Conservation (phyloP, 257 asterid genomes). For the Henckelia pumila region DNA sequence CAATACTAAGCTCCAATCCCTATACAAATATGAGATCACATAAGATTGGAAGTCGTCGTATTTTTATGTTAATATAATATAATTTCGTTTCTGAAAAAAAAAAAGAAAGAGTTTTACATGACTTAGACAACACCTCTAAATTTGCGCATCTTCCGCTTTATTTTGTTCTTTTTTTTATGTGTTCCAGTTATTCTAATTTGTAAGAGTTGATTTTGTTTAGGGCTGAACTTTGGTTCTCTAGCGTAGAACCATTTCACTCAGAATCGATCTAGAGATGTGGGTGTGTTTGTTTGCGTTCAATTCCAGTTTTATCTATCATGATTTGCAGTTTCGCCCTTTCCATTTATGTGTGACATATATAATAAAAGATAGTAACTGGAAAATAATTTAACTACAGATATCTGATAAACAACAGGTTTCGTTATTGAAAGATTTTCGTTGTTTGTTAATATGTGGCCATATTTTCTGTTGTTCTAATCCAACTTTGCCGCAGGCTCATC, state of each 20-base stretch:
- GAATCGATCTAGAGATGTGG: neutral
- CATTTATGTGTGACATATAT: neutral
- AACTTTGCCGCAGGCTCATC: constrained; percentile 66
- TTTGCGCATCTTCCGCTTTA: neutral
- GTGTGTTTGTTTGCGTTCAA: neutral
- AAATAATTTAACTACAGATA: no score
- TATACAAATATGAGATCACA: no score
- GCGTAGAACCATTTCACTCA: neutral
- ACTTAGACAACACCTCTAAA: neutral
- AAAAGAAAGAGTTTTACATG: neutral
- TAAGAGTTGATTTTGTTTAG: neutral
- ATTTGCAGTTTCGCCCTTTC: neutral
- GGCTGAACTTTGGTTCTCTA: neutral
- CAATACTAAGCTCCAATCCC: no score
- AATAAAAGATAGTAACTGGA: neutral
- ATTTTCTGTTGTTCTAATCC: constrained; percentile 10
- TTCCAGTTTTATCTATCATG: neutral
- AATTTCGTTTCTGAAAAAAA: no score
- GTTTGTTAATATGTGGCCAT: constrained; percentile 5
- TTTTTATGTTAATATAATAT: no score
- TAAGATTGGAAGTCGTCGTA: no score
- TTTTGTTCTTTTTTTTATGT: neutral
- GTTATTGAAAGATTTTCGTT: neutral
- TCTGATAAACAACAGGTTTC: no score
- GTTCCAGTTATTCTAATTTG: neutral